Percentiles rank a stretch among this genome's conserved stretches.
Evolutionary conservation across 805 yeast genomes (phyloP).

Genomic region (Metschnikowia picachoensis): DNA sequence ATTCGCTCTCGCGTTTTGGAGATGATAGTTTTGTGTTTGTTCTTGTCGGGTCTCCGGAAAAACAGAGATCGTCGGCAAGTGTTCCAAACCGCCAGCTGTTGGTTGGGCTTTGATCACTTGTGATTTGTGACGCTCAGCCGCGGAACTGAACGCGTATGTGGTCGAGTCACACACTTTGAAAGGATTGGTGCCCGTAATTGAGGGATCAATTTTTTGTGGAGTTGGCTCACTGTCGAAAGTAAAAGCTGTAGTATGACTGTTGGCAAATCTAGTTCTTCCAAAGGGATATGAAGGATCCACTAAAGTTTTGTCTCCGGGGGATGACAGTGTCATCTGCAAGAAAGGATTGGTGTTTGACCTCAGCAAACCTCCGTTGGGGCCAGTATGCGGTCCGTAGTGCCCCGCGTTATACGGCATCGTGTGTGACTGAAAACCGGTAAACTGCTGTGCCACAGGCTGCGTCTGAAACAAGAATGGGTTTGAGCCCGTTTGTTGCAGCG

Average conservation of each 20-base stretch:
- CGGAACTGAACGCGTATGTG: slow-evolving; percentile 28
- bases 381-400: not conserved
- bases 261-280: slow-evolving; percentile 36
- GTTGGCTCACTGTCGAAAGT: slow-evolving; percentile 11
- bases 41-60: slow-evolving; percentile 55
- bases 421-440: slow-evolving; percentile 8
- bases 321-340: slow-evolving; percentile 18
- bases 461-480: slow-evolving; percentile 11
- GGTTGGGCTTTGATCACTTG: slow-evolving; percentile 44
- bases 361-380: slow-evolving; percentile 12
- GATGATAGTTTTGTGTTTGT: slow-evolving; percentile 33
- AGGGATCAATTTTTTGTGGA: slow-evolving; percentile 22
- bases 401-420: slow-evolving; percentile 1
- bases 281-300: slow-evolving; percentile 44
- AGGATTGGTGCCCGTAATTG: slow-evolving; percentile 58
- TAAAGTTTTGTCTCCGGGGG: slow-evolving; percentile 10
- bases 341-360: slow-evolving; percentile 38
- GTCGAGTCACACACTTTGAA: slow-evolving; percentile 45
- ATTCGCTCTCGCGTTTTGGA: slow-evolving; percentile 35
- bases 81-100: slow-evolving; percentile 73
- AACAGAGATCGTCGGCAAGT: slow-evolving; percentile 60
- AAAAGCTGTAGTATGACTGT: slow-evolving; percentile 16
- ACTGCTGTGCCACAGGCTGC: slow-evolving; percentile 11
- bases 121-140: slow-evolving; percentile 17
- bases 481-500: slow-evolving; percentile 9